Evolutionary conservation across 2,329 filamentous ascomycete species (phyloP).

Genomic region (Aspergillus pseudoglaucus): DNA sequence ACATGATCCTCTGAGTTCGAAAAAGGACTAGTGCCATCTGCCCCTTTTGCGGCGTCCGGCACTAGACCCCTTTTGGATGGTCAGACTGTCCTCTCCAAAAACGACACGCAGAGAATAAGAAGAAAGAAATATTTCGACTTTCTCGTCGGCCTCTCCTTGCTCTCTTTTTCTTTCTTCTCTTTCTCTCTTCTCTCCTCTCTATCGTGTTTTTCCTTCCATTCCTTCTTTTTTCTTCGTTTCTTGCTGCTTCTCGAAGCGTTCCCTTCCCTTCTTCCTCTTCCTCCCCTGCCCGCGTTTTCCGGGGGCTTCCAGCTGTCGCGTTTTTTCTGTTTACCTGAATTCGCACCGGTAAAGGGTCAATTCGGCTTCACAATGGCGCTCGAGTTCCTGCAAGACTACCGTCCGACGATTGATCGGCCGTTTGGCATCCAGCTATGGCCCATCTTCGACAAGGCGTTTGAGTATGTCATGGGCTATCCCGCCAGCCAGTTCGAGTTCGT

Average conservation of each 20-base stretch:
- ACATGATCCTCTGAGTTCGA: conserved; percentile 8
- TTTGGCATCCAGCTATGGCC: conserved; percentile 92
- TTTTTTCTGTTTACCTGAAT: background rate
- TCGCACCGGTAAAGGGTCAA: background rate
- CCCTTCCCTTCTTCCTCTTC: conserved; percentile 61
- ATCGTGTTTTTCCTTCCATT: conserved; percentile 56
- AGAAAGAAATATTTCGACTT: conserved; percentile 9
- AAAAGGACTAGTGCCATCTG: background rate
- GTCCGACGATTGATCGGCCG: conserved; percentile 80
- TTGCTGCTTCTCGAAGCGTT: conserved; percentile 31
- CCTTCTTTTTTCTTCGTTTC: conserved; percentile 50
- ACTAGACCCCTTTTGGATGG: conserved; percentile 21
- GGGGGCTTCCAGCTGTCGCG: background rate
- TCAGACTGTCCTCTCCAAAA: background rate
- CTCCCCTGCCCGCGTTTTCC: conserved; percentile 7
- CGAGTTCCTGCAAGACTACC: conserved; percentile 47
- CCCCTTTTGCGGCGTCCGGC: conserved; percentile 21
- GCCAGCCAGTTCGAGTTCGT: conserved; percentile 81
- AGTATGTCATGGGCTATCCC: conserved; percentile 69
- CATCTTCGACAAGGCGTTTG: conserved; percentile 83
- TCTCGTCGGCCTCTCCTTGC: conserved; percentile 9
- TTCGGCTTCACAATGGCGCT: conserved; percentile 37
- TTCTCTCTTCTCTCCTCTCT: conserved; percentile 23
- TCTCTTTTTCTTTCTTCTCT: conserved; percentile 16
- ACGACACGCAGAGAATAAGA: conserved; percentile 16